Base-by-base conservation (phyloP, 139 green algal species). In the Volvox reticuliferus region DNA sequence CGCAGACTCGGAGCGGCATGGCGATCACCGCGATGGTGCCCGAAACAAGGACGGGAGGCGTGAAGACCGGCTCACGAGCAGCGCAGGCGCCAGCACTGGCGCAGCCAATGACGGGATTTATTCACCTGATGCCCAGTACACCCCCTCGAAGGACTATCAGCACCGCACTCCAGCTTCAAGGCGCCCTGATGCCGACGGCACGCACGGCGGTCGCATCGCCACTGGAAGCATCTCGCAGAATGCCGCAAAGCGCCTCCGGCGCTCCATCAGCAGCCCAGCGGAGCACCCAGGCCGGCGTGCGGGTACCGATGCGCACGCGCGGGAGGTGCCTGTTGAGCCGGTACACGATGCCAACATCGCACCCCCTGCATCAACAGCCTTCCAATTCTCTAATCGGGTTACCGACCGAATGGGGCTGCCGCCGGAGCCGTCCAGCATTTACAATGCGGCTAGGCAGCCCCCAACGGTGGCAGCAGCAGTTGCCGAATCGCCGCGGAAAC, bases 251-350 rank as follows among this genome's bases (percentile, higher is more conserved):
- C 80, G 80, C 5, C 80, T 73, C 24, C 80, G 80, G 12, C 80
- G 80, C 50, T 86, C 80, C 80, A 30, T 50, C 80, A 86, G 80
- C 80, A 86, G 80, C 80, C 80, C 80, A 55, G 55, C 30, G 5
- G 55, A 73, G 50, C 50, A 19, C 22, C 79, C 37, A 20, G 33
- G 36, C 19, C 24, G 32, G 0, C 0, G 76, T 30, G 1, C 71
- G 9, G 71, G 5, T 18, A 6, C 71, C 14, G 71, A n/a, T 55
- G 44, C 44, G 44, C 44, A 55, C 9, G 44, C 44, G 5, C 44
- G 44, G 44, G 44, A 55, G 44, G 9, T 55, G 44, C 9, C 44
- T 55, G 44, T 55, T 9, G 44, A 9, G 44, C 44, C 44, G 9
- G 44, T 9, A 55, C 44, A 55, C 44, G 44, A 55, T 55, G 44